Conservation (phyloP, 208 protist genomes). For the Acanthamoeba divionensis region DNA sequence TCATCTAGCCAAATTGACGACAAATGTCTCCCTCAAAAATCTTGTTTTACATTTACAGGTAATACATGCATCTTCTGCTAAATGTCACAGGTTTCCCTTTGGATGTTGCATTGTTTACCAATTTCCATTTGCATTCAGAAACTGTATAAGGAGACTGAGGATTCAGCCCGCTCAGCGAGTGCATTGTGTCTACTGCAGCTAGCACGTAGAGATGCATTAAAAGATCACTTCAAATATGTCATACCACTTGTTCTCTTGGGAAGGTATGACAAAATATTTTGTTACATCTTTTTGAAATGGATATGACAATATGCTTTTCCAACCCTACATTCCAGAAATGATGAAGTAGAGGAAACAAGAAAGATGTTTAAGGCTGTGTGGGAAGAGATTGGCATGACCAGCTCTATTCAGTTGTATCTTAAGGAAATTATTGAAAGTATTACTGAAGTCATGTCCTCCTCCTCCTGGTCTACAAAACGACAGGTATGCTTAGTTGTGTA, state of each 20-base stretch:
- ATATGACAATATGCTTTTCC: not conserved
- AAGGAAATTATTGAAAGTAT: conserved; percentile 33
- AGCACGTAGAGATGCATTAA: conserved; percentile 9
- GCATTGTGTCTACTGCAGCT: conserved; percentile 22
- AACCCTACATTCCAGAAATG: conserved; percentile 7
- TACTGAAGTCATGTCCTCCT: not conserved
- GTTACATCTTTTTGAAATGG: not conserved
- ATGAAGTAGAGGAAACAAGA: conserved; percentile 11
- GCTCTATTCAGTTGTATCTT: conserved; percentile 37
- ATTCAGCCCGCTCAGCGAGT: not conserved
- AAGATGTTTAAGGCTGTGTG: conserved; percentile 31
- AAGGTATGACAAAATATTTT: not conserved
- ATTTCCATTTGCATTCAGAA: not conserved
- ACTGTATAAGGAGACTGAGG: conserved; percentile 33
- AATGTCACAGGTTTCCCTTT: not conserved
- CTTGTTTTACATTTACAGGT: conserved; percentile 35
- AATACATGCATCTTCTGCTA: not conserved
- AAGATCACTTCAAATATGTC: conserved; percentile 39
- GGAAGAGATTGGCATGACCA: conserved; percentile 22
- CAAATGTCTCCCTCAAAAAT: conserved; percentile 8
- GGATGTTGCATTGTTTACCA: not conserved
- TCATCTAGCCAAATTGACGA: conserved; percentile 35
- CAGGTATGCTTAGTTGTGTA: not conserved
- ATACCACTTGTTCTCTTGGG: conserved; percentile 15
- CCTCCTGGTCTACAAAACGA: conserved; percentile 31